Evolutionary conservation across 2,329 filamentous ascomycete species (phyloP), one percentile per base, ranked within the genome.

Genomic region (Thielaviopsis cerberus): DNA sequence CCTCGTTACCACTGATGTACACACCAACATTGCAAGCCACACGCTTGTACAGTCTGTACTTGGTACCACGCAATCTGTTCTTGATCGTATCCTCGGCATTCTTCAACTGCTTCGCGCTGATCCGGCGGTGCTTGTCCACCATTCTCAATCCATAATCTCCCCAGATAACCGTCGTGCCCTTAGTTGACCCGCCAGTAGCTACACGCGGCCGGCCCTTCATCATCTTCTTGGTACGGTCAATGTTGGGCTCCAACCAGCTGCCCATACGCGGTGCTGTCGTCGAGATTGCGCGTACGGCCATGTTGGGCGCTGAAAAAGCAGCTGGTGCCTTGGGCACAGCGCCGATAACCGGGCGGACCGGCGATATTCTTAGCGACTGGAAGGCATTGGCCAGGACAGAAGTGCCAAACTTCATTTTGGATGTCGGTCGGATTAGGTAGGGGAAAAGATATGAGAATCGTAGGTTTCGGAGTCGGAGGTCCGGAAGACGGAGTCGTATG

Each of bases 101-200:
- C 72, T 90, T 90, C 62, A 98, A 78, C 65, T 94, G 87, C 63
- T 81, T 75, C 24, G 92, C 87, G 64, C 85, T 88, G 68, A 98
- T 87, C 66, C 92, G 82, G 59, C 92, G 86, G 72, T 96, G 86
- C 69, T 95, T 87, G 71, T 98, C 92, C 62, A 78, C 82, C 83
- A 98, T 92, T 59, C 92, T 86, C 64, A 98, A 74, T 8, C 92
- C 92, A 68, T 90, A 98, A 70, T 97, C 90, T 58, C 92, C 92
- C 88, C 89, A 97, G 59, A 94, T 82, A 22, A 98, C 86, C 0
- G 91, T 97, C 37, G 92, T 98, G 64, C 92, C 92, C 69, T 94
- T 89, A 37, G 79, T 83, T 58, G 87, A 94, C 61, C 92, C 92
- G 62, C 92, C 92, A 0, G 90, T 98, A 24, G 87, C 80, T 54